These are phyloP conservation scores for Phycomyces blakesleeanus DNA, from an alignment of 192 early-diverging fungal species.

Conservation along the genomic window DNA sequence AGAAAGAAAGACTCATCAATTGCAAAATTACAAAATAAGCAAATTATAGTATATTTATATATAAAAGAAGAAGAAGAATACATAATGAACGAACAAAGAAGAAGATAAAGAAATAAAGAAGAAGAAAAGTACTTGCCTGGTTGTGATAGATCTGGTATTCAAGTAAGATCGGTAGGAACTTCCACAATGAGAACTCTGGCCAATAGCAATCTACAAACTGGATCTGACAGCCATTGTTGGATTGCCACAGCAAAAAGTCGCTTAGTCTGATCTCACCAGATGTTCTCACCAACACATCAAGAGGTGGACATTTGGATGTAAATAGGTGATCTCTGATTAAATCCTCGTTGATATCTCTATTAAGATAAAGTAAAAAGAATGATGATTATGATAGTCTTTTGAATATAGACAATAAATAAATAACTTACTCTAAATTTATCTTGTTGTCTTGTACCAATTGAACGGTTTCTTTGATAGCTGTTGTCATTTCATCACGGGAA, in stretches of 20 bases:
- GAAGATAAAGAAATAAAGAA: too few relatives aligned
- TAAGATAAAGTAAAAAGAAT: too few relatives aligned
- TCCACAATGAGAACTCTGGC: constrained; percentile 93
- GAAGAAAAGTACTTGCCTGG: too few relatives aligned
- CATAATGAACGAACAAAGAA: too few relatives aligned
- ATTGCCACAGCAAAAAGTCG: constrained; percentile 62
- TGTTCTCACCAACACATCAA: constrained; percentile 91
- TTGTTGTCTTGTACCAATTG: constrained; percentile 56
- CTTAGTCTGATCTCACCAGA: constrained; percentile 93
- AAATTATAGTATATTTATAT: too few relatives aligned
- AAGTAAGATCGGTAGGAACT: constrained; percentile 76
- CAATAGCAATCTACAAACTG: constrained; percentile 88
- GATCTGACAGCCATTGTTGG: constrained; percentile 64
- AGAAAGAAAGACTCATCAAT: too few relatives aligned
- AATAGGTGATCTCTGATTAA: constrained; percentile 59
- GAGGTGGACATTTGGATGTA: constrained; percentile 57
- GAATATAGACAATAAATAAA: too few relatives aligned
- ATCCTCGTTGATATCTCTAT: constrained; percentile 62
- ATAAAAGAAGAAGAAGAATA: too few relatives aligned
- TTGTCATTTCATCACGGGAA: constrained; percentile 85
- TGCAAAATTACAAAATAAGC: too few relatives aligned
- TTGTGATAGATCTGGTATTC: constrained; percentile 69
- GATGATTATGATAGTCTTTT: too few relatives aligned
- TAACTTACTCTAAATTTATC: constrained; percentile 39
- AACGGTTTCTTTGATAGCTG: constrained; percentile 55